Percentiles rank a stretch among this genome's conserved stretches.
Evolutionary conservation across 371 early-diverging fungal genomes (phyloP).

Genomic region (Phascolomyces articulosus): DNA sequence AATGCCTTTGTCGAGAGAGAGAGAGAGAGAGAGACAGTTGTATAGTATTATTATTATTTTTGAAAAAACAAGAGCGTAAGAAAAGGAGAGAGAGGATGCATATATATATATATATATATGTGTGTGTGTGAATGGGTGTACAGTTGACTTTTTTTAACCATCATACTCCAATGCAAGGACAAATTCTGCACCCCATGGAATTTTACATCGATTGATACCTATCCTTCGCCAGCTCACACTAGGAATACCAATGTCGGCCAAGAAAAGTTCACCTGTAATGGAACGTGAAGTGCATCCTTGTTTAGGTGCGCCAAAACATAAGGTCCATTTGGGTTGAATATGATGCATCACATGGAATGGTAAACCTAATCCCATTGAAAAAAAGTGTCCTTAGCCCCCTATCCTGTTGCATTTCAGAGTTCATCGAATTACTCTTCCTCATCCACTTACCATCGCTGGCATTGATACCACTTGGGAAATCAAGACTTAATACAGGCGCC

Average conservation of each 20-base stretch:
- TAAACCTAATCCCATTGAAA: slow-evolving; percentile 5
- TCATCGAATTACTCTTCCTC: no score
- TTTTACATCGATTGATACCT: slow-evolving; percentile 56
- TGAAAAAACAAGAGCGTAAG: no score
- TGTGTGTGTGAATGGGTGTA: background rate
- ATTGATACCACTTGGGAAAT: slow-evolving; percentile 76
- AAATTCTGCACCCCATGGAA: slow-evolving; percentile 80
- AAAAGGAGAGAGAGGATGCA: no score
- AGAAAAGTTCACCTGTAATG: slow-evolving; percentile 72
- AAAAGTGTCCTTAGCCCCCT: no score
- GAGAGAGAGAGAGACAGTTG: no score
- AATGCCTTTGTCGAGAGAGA: no score
- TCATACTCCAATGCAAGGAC: slow-evolving; percentile 68
- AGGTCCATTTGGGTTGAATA: slow-evolving; percentile 73
- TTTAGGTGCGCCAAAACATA: slow-evolving; percentile 79
- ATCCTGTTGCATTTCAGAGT: no score
- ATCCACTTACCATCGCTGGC: slow-evolving; percentile 18
- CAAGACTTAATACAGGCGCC: slow-evolving; percentile 72
- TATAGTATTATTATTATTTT: no score
- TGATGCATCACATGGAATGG: slow-evolving; percentile 42
- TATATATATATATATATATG: no score
- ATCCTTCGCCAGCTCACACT: slow-evolving; percentile 60
- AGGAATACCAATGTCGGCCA: slow-evolving; percentile 83
- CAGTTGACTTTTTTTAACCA: background rate
- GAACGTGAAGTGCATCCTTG: slow-evolving; percentile 60